A percentile compares a stretch with the other conserved stretches of the same genome.
Conservation (phyloP, 257 asterid species). For the Coffea eugenioides region DNA sequence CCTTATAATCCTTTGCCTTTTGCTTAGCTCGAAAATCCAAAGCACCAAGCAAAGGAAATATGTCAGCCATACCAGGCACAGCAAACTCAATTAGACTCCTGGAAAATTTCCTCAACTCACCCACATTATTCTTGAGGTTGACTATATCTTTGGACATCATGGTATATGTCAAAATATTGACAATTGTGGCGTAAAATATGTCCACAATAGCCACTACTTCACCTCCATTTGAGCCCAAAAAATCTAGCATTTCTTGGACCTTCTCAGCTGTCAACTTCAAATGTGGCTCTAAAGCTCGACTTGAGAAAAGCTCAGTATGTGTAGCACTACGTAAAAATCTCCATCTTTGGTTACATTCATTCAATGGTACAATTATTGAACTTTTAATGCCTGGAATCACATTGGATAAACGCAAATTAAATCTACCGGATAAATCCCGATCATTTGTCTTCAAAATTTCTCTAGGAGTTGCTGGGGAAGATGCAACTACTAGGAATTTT, state of each 20-base stretch:
- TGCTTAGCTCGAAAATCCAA: background rate
- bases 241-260: slow-evolving; percentile 5
- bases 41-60: background rate
- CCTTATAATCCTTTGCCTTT: background rate
- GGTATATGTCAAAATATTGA: background rate
- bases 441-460: background rate
- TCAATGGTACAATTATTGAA: background rate
- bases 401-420: no score
- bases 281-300: slow-evolving; percentile 1
- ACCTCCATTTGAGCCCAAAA: slow-evolving; percentile 1
- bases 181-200: background rate
- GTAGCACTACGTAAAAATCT: background rate
- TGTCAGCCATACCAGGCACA: slow-evolving; percentile 5
- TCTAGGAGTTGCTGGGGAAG: background rate
- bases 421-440: background rate
- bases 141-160: slow-evolving; percentile 9
- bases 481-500: background rate
- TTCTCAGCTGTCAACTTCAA: background rate
- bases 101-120: background rate
- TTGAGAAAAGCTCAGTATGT: background rate
- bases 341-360: background rate
- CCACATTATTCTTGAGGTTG: background rate
- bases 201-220: background rate
- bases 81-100: slow-evolving; percentile 3
- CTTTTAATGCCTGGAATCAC: background rate